Evolutionary conservation across 176 grass and related monocot species (phyloP).

Genomic region (Musa troglodytarum): DNA sequence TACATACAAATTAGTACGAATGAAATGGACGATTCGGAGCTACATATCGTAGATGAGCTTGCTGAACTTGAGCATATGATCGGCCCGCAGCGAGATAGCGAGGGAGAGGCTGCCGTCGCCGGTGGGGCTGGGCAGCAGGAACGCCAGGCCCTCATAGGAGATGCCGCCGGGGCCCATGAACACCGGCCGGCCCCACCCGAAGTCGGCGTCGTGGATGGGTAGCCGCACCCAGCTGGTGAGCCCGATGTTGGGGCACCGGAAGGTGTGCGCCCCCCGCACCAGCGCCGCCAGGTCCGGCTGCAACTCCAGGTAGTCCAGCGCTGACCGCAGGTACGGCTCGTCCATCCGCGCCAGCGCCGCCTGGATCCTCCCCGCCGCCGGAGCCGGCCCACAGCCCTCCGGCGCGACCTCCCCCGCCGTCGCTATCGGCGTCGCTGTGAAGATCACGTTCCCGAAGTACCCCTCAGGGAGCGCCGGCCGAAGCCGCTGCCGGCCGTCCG

Average conservation of each 20-base stretch:
- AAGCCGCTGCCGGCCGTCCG: not conserved
- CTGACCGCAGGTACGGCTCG: slow-evolving; percentile 9
- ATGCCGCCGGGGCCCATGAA: not conserved
- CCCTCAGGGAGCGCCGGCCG: not conserved
- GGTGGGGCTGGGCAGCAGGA: too few relatives aligned
- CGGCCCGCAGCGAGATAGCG: too few relatives aligned
- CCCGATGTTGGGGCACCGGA: too few relatives aligned
- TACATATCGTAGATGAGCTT: too few relatives aligned
- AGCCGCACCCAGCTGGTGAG: slow-evolving; percentile 2
- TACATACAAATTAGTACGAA: too few relatives aligned
- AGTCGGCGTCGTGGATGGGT: not conserved
- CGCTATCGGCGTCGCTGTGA: not conserved
- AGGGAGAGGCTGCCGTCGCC: too few relatives aligned
- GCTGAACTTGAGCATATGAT: too few relatives aligned
- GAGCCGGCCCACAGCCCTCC: not conserved
- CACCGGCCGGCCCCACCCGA: slow-evolving; percentile 22
- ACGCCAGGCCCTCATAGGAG: too few relatives aligned
- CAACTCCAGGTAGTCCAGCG: slow-evolving; percentile 12
- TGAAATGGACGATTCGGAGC: too few relatives aligned
- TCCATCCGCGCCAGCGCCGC: not conserved
- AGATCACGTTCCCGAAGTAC: slow-evolving; percentile 15
- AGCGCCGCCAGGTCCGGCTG: not conserved
- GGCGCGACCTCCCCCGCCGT: not conserved
- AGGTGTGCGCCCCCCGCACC: not conserved
- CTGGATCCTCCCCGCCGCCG: not conserved